Conservation (phyloP, 2,329 filamentous ascomycete genomes). For the Curvularia verruculosa region DNA sequence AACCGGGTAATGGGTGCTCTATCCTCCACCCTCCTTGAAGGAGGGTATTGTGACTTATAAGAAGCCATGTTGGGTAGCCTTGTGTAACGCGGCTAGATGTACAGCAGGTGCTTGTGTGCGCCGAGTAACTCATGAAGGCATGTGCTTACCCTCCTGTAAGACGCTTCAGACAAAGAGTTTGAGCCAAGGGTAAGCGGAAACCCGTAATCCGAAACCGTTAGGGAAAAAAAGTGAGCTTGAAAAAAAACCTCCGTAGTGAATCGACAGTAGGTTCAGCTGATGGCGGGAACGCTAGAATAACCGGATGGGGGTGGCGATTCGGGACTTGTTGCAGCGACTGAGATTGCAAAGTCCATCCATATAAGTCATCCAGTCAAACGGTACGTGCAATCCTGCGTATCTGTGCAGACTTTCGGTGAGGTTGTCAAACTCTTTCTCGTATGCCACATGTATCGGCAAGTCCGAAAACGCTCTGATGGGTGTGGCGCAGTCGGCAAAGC, state of each 20-base stretch:
- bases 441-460: constrained; percentile 38
- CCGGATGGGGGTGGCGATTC: constrained; percentile 44
- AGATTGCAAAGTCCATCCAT: constrained; percentile 37
- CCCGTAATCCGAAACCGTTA: constrained; percentile 34
- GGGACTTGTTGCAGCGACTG: constrained; percentile 34
- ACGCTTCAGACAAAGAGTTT: constrained; percentile 25
- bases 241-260: constrained; percentile 26
- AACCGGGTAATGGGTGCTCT: constrained; percentile 44
- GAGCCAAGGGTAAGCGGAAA: constrained; percentile 27
- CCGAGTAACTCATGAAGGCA: constrained; percentile 51
- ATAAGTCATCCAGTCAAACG: constrained; percentile 38
- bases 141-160: constrained; percentile 37
- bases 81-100: constrained; percentile 46
- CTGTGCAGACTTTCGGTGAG: constrained; percentile 41
- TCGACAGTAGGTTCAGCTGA: constrained; percentile 28
- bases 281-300: constrained; percentile 35
- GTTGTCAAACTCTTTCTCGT: constrained; percentile 27
- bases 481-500: constrained; percentile 42
- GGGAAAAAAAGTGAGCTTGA: constrained; percentile 43
- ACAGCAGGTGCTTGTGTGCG: constrained; percentile 41
- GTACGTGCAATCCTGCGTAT: constrained; percentile 34
- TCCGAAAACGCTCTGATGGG: constrained; percentile 30
- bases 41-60: constrained; percentile 48
- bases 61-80: constrained; percentile 49
- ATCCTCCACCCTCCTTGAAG: constrained; percentile 43